Conservation (phyloP, 257 asterid genomes). For the Knoxia roxburghii region DNA sequence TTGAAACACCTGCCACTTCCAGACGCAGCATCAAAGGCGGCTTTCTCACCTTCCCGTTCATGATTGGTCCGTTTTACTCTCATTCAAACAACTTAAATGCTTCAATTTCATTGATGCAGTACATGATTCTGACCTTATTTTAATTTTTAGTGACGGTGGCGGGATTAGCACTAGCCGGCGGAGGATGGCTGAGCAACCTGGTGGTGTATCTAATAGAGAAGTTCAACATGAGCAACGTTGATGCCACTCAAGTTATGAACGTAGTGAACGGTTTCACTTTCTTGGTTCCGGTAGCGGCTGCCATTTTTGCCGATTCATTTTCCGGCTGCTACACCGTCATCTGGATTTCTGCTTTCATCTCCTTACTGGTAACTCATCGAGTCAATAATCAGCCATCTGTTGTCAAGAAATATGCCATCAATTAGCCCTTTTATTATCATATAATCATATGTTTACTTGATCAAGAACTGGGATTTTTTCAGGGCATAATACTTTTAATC, state of each 20-base stretch:
- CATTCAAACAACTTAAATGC: no score
- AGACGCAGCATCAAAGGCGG: no score
- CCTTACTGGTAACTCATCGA: slow-evolving; percentile 48
- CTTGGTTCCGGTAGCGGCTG: slow-evolving; percentile 38
- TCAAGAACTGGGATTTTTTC: no score
- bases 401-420: no score
- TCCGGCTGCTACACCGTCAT: slow-evolving; percentile 43
- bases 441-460: no score
- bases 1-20: no score
- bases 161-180: slow-evolving; percentile 28
- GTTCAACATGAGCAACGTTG: slow-evolving; percentile 31
- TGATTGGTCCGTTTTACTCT: no score
- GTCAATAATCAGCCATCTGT: no score
- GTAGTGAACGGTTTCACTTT: slow-evolving; percentile 26
- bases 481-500: slow-evolving; percentile 42
- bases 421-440: no score
- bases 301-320: slow-evolving; percentile 46
- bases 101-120: no score
- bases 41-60: no score
- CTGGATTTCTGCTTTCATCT: slow-evolving; percentile 42
- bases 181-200: slow-evolving; percentile 38
- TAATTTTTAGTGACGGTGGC: slow-evolving; percentile 26
- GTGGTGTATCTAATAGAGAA: slow-evolving; percentile 39
- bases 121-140: no score
- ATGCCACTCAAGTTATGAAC: slow-evolving; percentile 35